Conservation (phyloP, 306 rosid species). For the Mimosa bimucronata region DNA sequence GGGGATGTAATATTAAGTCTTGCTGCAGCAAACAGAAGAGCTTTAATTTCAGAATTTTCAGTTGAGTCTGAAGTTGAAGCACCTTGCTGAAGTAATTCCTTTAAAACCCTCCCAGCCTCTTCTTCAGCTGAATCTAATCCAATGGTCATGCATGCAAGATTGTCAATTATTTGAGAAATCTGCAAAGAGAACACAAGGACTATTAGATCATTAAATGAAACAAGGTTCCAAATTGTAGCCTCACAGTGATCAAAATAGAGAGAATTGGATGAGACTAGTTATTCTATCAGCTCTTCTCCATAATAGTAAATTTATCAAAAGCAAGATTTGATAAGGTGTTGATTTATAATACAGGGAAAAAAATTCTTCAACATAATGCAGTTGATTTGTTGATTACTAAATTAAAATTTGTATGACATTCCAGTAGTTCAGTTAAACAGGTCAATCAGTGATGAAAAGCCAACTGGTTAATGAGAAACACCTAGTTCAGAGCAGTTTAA, state of each 20-base stretch:
- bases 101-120: slow-evolving; percentile 69
- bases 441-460: neutral
- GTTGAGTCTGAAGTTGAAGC: slow-evolving; percentile 51
- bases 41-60: slow-evolving; percentile 55
- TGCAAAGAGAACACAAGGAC: slow-evolving; percentile 51
- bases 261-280: slow-evolving; percentile 12
- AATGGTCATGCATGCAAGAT: slow-evolving; percentile 60
- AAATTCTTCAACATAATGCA: slow-evolving; percentile 14
- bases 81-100: slow-evolving; percentile 53
- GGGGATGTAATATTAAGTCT: slow-evolving; percentile 68
- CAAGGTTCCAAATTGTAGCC: slow-evolving; percentile 25
- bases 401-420: neutral
- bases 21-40: slow-evolving; percentile 64
- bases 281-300: slow-evolving; percentile 13
- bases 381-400: neutral
- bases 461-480: slow-evolving; percentile 1
- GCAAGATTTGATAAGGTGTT: neutral
- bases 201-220: slow-evolving; percentile 23
- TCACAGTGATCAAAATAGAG: slow-evolving; percentile 12
- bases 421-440: neutral
- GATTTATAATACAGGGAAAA: slow-evolving; percentile 21
- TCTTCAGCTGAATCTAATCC: slow-evolving; percentile 65
- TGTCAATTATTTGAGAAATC: slow-evolving; percentile 71
- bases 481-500: slow-evolving; percentile 14
- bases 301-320: slow-evolving; percentile 4